These are phyloP conservation scores for Amanita phalloides DNA, from an alignment of 768 basidiomycete species.

Conservation along the genomic window DNA sequence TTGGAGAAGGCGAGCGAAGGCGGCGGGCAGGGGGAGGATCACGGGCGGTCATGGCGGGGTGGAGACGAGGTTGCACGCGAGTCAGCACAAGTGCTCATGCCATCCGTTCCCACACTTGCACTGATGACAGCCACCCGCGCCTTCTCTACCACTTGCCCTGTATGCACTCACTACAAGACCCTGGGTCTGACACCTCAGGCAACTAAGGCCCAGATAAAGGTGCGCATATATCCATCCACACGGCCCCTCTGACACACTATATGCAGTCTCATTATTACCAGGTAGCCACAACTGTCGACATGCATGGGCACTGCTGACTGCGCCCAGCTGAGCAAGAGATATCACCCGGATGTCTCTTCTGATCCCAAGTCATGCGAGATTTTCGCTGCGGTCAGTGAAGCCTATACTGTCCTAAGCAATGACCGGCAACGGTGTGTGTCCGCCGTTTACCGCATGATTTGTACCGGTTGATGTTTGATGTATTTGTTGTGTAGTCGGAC, in stretches of 20 bases:
- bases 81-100: background rate
- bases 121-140: background rate
- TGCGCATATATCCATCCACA: conserved; percentile 4
- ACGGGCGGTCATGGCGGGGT: conserved; percentile 13
- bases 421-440: conserved; percentile 30
- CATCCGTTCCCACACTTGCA: background rate
- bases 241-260: background rate
- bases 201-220: conserved; percentile 33
- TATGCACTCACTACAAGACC: conserved; percentile 26
- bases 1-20: conserved; percentile 36
- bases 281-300: conserved; percentile 11
- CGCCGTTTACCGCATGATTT: background rate
- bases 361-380: conserved; percentile 27
- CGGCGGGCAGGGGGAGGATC: conserved; percentile 9
- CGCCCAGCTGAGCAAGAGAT: conserved; percentile 30
- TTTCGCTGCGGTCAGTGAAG: conserved; percentile 31
- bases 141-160: conserved; percentile 16
- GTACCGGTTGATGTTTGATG: background rate
- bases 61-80: background rate
- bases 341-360: conserved; percentile 38
- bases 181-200: conserved; percentile 27
- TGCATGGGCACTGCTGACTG: background rate
- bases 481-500: conserved; percentile 21
- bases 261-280: conserved; percentile 31
- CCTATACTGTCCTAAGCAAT: conserved; percentile 32